Evolutionary conservation across 2,329 filamentous ascomycete species (phyloP).

Genomic region (Fusarium sp.): DNA sequence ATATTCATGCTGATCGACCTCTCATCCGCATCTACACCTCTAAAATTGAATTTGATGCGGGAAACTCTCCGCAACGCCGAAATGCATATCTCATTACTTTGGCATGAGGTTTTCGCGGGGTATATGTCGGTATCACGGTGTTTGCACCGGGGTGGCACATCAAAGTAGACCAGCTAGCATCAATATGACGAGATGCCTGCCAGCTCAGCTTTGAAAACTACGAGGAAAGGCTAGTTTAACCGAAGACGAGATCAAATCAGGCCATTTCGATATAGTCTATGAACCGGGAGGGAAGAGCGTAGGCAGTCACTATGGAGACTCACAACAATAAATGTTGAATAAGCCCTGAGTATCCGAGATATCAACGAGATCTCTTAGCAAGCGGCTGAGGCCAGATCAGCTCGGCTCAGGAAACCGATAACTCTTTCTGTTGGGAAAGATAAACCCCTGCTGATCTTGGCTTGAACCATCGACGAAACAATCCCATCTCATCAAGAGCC

Average conservation of each 20-base stretch:
- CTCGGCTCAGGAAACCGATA: conserved; percentile 19
- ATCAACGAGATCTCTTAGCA: conserved; percentile 17
- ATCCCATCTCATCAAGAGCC: conserved; percentile 3
- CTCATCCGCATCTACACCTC: background rate
- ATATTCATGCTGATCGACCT: background rate
- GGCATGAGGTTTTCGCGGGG: background rate
- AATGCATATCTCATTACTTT: background rate
- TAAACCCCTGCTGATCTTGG: background rate
- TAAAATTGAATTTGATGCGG: conserved; percentile 13
- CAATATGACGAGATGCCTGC: background rate
- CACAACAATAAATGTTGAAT: background rate
- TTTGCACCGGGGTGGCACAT: conserved; percentile 21
- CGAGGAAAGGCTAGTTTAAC: conserved; percentile 2
- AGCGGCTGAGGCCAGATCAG: conserved; percentile 9
- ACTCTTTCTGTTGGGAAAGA: conserved; percentile 19
- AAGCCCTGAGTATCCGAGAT: conserved; percentile 11
- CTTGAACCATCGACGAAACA: background rate
- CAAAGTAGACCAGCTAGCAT: background rate
- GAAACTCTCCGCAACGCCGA: conserved; percentile 34
- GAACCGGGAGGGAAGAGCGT: background rate
- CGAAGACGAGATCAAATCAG: background rate
- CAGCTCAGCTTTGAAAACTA: background rate
- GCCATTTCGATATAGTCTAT: background rate
- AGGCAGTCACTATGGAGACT: background rate
- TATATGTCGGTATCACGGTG: conserved; percentile 26